These are phyloP conservation scores for Collybia mongolica DNA, from an alignment of 768 basidiomycete genomes.

Conservation along the genomic window DNA sequence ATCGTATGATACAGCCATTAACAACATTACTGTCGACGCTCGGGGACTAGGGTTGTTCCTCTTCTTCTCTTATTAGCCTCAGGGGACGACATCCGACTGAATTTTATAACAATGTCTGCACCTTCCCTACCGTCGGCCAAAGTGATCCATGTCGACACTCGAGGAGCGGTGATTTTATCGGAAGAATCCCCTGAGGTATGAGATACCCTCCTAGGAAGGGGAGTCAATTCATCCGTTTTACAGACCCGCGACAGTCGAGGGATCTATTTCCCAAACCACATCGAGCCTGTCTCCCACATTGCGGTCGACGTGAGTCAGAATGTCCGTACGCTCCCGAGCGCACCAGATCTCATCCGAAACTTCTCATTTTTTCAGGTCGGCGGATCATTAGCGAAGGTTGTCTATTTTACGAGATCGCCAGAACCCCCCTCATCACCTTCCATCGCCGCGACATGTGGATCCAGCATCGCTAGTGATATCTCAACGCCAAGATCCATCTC, in stretches of 20 bases:
- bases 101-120: conserved; percentile 32
- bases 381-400: conserved; percentile 95
- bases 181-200: conserved; percentile 94
- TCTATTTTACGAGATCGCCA: conserved; percentile 95
- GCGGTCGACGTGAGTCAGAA: conserved; percentile 84
- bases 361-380: conserved; percentile 64
- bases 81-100: conserved; percentile 8
- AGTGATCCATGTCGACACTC: conserved; percentile 92
- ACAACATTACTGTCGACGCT: conserved; percentile 6
- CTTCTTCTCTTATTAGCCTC: conserved; percentile 6
- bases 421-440: conserved; percentile 82
- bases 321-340: neutral
- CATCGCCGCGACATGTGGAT: conserved; percentile 57
- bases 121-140: conserved; percentile 78
- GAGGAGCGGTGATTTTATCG: conserved; percentile 88
- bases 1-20: conserved; percentile 28
- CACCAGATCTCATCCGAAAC: conserved; percentile 10
- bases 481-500: conserved; percentile 45
- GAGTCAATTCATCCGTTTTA: conserved; percentile 10
- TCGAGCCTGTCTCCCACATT: conserved; percentile 96
- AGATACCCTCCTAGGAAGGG: conserved; percentile 4
- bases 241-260: conserved; percentile 93
- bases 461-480: conserved; percentile 44
- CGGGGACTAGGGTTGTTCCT: conserved; percentile 4
- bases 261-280: conserved; percentile 97